These are phyloP conservation scores for Nemania sp. DNA, from an alignment of 2,329 filamentous ascomycete species.

Conservation along the genomic window DNA sequence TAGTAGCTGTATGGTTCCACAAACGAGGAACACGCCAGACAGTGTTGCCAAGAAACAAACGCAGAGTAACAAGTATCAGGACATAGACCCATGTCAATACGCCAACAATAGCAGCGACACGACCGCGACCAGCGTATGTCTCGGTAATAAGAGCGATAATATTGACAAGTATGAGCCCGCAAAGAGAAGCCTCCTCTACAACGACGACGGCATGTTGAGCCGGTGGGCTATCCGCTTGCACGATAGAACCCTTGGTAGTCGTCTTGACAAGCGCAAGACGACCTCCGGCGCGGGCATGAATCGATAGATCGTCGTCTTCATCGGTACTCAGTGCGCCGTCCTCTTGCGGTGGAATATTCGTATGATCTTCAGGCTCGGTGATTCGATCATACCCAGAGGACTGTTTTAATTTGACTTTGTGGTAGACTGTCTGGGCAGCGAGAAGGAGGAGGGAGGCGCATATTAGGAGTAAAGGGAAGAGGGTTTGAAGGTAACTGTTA, in stretches of 20 bases:
- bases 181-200: conserved; percentile 80
- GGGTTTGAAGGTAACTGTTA: conserved; percentile 79
- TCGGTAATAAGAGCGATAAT: conserved; percentile 71
- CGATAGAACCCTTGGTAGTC: conserved; percentile 70
- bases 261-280: conserved; percentile 70
- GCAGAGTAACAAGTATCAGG: conserved; percentile 76
- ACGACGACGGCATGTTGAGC: conserved; percentile 77
- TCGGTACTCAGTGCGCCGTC: conserved; percentile 63
- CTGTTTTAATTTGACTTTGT: conserved; percentile 64
- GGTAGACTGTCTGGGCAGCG: conserved; percentile 66
- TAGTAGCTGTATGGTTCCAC: conserved; percentile 91
- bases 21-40: conserved; percentile 77
- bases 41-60: conserved; percentile 74
- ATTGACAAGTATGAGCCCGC: conserved; percentile 78
- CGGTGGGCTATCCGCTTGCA: conserved; percentile 80
- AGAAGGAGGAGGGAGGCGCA: conserved; percentile 77
- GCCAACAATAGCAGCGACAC: conserved; percentile 72
- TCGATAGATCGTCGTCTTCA: conserved; percentile 69
- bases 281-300: conserved; percentile 62
- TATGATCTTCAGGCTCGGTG: conserved; percentile 61
- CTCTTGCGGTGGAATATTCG: conserved; percentile 63
- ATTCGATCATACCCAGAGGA: conserved; percentile 69
- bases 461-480: conserved; percentile 81
- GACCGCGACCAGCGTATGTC: conserved; percentile 69
- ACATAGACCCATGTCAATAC: conserved; percentile 86